Evolutionary conservation across 805 yeast species (phyloP).

Genomic region (Wickerhamomyces queroliae): DNA sequence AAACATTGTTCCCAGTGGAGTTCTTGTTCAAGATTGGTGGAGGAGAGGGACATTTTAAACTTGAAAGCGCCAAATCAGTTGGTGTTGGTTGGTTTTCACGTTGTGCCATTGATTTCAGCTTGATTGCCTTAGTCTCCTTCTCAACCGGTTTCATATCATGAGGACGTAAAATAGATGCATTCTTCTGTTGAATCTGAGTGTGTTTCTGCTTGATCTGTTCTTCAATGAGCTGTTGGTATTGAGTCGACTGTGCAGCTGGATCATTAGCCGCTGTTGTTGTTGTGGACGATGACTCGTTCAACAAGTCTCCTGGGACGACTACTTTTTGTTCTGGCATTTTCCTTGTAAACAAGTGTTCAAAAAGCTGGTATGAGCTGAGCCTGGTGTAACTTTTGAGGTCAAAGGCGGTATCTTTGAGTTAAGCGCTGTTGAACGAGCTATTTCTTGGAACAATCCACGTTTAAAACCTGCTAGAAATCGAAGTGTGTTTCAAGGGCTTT

Average conservation of each 20-base stretch:
- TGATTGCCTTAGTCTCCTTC: background rate
- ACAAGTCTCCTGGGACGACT: background rate
- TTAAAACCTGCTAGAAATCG: no score
- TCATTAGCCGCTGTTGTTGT: background rate
- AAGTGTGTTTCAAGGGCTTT: no score
- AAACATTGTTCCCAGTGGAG: slow-evolving; percentile 17
- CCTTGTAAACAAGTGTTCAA: no score
- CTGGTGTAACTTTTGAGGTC: no score
- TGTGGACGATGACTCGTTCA: background rate
- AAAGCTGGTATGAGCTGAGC: no score
- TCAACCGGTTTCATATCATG: background rate
- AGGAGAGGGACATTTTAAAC: slow-evolving; percentile 64
- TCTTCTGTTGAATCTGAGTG: background rate
- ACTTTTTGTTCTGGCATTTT: background rate
- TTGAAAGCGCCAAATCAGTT: slow-evolving; percentile 51
- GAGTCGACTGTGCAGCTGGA: slow-evolving; percentile 1
- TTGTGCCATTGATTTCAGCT: background rate
- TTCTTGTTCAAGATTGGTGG: slow-evolving; percentile 52
- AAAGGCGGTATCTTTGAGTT: no score
- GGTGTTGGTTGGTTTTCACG: slow-evolving; percentile 30
- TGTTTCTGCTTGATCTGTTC: slow-evolving; percentile 2
- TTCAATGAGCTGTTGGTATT: slow-evolving; percentile 5
- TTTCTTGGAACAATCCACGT: no score
- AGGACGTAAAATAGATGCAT: background rate
- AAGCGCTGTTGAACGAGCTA: no score